Base-by-base conservation (phyloP, 192 early-diverging fungal species). In the Haplosporangium gracile region DNA sequence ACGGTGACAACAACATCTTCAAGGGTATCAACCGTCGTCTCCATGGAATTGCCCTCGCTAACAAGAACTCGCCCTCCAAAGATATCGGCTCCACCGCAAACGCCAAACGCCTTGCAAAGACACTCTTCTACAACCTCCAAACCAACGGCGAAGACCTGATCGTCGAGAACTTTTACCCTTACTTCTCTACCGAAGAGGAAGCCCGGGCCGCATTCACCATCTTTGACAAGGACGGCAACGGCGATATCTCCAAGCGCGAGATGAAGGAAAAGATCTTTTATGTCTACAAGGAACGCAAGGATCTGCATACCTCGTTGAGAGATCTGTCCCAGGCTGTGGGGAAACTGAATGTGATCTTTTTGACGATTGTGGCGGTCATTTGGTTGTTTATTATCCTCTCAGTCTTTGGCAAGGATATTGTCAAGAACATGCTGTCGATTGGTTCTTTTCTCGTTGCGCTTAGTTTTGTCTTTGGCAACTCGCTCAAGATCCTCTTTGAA, bases 211-310 rank as follows among this genome's bases (percentile, higher is more conserved):
- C 97, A 24, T 98, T 98, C 83, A 78, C 81, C 49, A 82, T 97
- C 38, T 97, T 98, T 84, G 97, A 98, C 89, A 93, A 93, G 85
- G 97, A 98, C 87, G 91, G 92, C 29, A 97, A 97, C 85, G 96
- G 96, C 40, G 96, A 97, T 71, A 93, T 98, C 51, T 95, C 93
- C 80, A 93, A 94, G 75, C 89, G 89, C 40, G 97, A 98, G 87
- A 91, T 98, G 83, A 95, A 95, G 53, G 93, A 95, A 73, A 90
- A 91, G 68, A 93, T 97, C 55, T 87, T 97, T 51, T 89, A 90
- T 24, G 94, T 96, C 22, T 98, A 97, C 89, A 92, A 93, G 81
- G 97, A 98, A 74, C 93, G 96, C n/a, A 92, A 95, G 43, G 88
- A 91, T 38, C 83, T 98, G 43, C 85, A 93, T 53, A 89, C 88